Percentiles rank a stretch among this genome's conserved stretches.
These are phyloP conservation scores for Rhodotorula kratochvilovae DNA, from an alignment of 768 basidiomycete genomes.

Conservation along the genomic window DNA sequence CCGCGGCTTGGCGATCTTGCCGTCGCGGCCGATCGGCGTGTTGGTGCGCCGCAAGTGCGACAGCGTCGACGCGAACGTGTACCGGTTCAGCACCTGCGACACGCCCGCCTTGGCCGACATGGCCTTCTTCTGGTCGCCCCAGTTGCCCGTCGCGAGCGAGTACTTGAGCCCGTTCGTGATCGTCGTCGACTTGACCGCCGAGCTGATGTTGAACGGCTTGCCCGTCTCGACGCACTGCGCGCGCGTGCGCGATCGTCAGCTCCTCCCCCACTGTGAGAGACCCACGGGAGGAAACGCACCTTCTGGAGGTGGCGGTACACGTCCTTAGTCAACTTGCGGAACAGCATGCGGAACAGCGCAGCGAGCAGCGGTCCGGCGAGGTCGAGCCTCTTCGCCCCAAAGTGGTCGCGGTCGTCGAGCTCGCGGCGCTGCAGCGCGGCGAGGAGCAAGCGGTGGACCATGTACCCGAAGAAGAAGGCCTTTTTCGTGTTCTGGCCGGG, in stretches of 20 bases:
- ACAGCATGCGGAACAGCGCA: conserved; percentile 96
- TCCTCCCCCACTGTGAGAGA: too few relatives aligned
- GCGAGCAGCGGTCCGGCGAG: conserved; percentile 91
- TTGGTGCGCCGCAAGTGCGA: conserved; percentile 98
- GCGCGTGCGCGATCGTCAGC: not conserved
- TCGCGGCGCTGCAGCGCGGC: conserved; percentile 92
- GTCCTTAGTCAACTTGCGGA: conserved; percentile 92
- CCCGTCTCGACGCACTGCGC: conserved; percentile 88
- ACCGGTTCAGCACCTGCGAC: conserved; percentile 95
- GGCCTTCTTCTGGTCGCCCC: conserved; percentile 98
- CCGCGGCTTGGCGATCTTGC: conserved; percentile 98
- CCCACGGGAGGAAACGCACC: conserved; percentile 52
- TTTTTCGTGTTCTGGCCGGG: conserved; percentile 97
- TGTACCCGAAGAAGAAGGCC: conserved; percentile 98
- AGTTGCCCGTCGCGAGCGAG: conserved; percentile 96
- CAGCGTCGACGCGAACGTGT: conserved; percentile 96
- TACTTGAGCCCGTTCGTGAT: conserved; percentile 98
- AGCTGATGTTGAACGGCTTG: conserved; percentile 84
- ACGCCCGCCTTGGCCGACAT: conserved; percentile 98
- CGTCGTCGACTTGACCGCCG: conserved; percentile 91
- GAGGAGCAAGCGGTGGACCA: conserved; percentile 91
- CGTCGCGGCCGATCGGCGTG: conserved; percentile 94
- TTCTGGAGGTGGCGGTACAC: conserved; percentile 96
- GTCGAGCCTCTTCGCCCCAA: conserved; percentile 95
- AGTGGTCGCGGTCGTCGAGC: conserved; percentile 97